Base-by-base conservation (phyloP, 306 rosid genomes). In the Cicer pinnatifidum region DNA sequence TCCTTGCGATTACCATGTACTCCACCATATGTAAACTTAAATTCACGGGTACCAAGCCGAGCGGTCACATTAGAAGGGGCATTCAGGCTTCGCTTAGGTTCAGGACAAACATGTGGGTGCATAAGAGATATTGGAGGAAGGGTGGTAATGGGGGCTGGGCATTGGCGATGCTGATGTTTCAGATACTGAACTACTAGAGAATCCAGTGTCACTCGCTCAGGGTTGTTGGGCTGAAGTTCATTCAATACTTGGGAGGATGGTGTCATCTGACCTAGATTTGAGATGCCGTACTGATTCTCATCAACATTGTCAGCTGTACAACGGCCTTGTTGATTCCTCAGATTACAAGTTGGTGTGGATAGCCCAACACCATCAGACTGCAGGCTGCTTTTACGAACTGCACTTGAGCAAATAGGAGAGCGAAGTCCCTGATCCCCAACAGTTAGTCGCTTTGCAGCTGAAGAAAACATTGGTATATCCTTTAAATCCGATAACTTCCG, bases 141-240 rank as follows among this genome's bases (percentile, higher is more conserved):
- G 23, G 99, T 95, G 41, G 99, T 95, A 75, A 95, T 95, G 35
- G 99, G 99, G 9, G 99, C 96, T 12, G 99, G 90, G 69, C 99
- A 95, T 78, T 95, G 99, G 50, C 97, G 99, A 82, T 95, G 99
- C 85, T 95, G 99, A 84, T 95, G 97, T 86, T 91, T 95, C 72
- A 95, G 80, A 85, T 91, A 95, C 85, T 95, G 99, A 78, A 89
- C 85, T 71, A 95, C 99, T 61, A 95, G 80, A 59, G 97, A 86
- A 78, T 95, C 97, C 28, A 95, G 81, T 69, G 97, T 87, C 67
- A 90, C 72, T 23, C 93, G 91, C 86, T 95, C 99, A 11, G 83
- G 15, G 75, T 86, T 91, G 82, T 82, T 90, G 79, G 88, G 81
- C 75, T 84, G 97, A 73, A 88, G 74, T 45, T 92, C 99, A 73